Conservation (phyloP, 169 alveolate genomes). For the Plasmodium malariae region DNA sequence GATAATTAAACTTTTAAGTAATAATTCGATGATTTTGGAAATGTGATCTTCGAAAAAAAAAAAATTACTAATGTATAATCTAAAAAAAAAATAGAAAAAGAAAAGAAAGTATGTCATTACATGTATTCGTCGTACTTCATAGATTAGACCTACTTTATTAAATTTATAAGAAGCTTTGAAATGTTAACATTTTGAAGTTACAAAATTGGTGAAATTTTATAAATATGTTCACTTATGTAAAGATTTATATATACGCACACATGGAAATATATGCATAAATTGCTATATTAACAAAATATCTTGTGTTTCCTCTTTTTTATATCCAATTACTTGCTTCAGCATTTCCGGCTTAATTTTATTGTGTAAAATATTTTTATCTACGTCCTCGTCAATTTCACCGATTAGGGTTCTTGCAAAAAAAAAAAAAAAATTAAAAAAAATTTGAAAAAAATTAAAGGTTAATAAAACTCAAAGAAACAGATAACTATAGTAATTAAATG, state of each 20-base stretch:
- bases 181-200: too few species aligned
- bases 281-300: neutral
- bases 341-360: conserved; percentile 81
- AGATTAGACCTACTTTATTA: too few species aligned
- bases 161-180: too few species aligned
- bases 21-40: too few species aligned
- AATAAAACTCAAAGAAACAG: neutral
- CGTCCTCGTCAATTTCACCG: conserved; percentile 84
- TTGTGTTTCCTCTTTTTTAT: neutral
- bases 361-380: conserved; percentile 78
- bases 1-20: too few species aligned
- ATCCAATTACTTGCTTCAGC: conserved; percentile 78
- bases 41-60: too few species aligned
- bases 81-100: too few species aligned
- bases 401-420: conserved; percentile 76
- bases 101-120: too few species aligned
- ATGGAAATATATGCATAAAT: neutral
- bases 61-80: too few species aligned
- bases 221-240: neutral
- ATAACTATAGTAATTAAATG: too few species aligned
- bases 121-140: too few species aligned
- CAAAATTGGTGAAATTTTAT: neutral
- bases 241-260: neutral
- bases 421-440: neutral
- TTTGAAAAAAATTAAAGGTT: neutral